Conservation (phyloP, 257 asterid species). For the Handroanthus guayacan region DNA sequence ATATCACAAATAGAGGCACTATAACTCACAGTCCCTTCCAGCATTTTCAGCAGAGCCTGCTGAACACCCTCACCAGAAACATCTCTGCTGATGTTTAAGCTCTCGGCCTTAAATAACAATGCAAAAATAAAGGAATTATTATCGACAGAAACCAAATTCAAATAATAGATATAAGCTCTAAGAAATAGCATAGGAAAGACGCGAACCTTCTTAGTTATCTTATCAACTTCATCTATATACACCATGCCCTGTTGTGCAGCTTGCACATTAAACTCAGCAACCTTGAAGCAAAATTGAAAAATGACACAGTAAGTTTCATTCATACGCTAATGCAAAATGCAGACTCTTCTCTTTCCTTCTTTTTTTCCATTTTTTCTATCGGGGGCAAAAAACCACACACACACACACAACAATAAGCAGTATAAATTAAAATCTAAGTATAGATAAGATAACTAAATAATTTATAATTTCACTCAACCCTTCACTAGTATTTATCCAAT, state of each 20-base stretch:
- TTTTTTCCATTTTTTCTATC: neutral
- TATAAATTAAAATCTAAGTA: slow-evolving; percentile 20
- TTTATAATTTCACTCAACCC: neutral
- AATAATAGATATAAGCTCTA: slow-evolving; percentile 23
- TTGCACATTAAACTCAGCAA: slow-evolving; percentile 90
- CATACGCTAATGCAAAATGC: slow-evolving; percentile 25
- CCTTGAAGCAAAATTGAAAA: slow-evolving; percentile 64
- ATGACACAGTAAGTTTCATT: slow-evolving; percentile 41
- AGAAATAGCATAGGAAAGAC: slow-evolving; percentile 29
- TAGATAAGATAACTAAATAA: slow-evolving; percentile 1
- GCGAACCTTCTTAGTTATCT: slow-evolving; percentile 89
- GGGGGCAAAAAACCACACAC: neutral
- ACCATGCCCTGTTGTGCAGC: slow-evolving; percentile 98
- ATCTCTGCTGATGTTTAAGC: slow-evolving; percentile 88
- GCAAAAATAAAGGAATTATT: slow-evolving; percentile 32
- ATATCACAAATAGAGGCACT: slow-evolving; percentile 18
- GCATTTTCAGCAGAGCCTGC: slow-evolving; percentile 95
- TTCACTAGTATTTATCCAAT: neutral
- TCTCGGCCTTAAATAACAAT: slow-evolving; percentile 75
- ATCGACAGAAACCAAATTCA: slow-evolving; percentile 23
- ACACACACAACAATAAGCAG: neutral
- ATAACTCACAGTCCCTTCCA: slow-evolving; percentile 92
- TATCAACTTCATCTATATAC: slow-evolving; percentile 96
- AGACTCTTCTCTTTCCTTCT: neutral
- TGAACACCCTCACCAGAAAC: slow-evolving; percentile 99